phyloP scores from a whole-genome alignment of 164 flowering plant species.

The Berberis vulgaris region DNA sequence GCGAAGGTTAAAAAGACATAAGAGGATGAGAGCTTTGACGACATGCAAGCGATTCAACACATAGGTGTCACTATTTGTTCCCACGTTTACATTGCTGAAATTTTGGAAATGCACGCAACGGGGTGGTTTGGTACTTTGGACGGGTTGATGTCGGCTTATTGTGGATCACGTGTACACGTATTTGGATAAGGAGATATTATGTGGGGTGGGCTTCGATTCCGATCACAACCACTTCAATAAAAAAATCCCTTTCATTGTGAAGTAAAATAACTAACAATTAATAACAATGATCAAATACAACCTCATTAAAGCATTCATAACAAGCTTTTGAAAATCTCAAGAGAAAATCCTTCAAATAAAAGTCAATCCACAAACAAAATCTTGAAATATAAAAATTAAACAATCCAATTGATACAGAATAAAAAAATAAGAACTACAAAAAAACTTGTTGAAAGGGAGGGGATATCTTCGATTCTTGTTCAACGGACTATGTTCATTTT shows the following conservation, averaged over 20 bases:
- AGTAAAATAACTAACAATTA: too few relatives aligned
- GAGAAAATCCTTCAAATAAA: background rate
- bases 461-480: conserved; percentile 36
- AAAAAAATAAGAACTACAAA: background rate
- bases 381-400: background rate
- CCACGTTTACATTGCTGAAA: background rate
- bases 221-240: too few relatives aligned
- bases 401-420: too few relatives aligned
- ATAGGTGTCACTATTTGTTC: background rate
- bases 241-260: too few relatives aligned
- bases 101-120: background rate
- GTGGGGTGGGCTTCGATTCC: too few relatives aligned
- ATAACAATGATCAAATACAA: background rate
- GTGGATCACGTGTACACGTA: background rate
- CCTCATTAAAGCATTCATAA: background rate
- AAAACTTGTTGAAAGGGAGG: conserved; percentile 32
- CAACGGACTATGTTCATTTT: conserved; percentile 43
- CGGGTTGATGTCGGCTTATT: too few relatives aligned
- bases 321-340: too few relatives aligned
- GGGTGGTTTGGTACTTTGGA: too few relatives aligned
- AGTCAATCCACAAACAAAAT: background rate
- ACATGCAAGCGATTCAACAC: conserved; percentile 2
- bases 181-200: background rate
- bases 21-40: conserved; percentile 7
- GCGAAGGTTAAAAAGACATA: background rate